phyloP scores from a whole-genome alignment of 2,329 filamentous ascomycete genomes.

The Fusarium abutilonis region DNA sequence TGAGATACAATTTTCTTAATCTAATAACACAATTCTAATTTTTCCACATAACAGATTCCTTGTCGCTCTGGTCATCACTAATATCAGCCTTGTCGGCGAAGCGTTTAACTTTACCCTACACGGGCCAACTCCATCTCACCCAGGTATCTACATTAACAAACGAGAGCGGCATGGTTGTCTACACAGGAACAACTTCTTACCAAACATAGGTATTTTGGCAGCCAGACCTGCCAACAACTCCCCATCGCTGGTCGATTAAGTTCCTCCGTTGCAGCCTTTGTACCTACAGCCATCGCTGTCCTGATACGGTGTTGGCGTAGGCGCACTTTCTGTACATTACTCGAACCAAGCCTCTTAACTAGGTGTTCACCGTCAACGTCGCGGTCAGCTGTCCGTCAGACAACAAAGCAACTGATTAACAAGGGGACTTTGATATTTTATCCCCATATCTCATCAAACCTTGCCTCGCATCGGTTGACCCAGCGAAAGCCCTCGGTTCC shows the following conservation, averaged over 20 bases:
- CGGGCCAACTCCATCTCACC: not conserved
- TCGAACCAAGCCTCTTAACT: conserved; percentile 20
- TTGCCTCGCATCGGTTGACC: conserved; percentile 43
- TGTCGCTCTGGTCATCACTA: conserved; percentile 1
- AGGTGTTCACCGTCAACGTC: not conserved
- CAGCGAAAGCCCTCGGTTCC: conserved; percentile 44
- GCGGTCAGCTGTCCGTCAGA: conserved; percentile 18
- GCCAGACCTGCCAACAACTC: not conserved
- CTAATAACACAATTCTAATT: not conserved
- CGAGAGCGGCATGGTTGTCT: not conserved
- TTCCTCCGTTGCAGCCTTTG: conserved; percentile 17
- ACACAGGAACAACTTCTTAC: not conserved
- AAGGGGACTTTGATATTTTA: conserved; percentile 8
- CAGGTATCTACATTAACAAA: not conserved
- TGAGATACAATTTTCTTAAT: not conserved
- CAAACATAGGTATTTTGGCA: not conserved
- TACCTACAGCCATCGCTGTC: conserved; percentile 11
- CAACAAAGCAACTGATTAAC: conserved; percentile 10
- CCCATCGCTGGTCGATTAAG: conserved; percentile 21
- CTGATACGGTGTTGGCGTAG: conserved; percentile 13
- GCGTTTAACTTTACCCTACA: conserved; percentile 27
- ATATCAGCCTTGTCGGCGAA: not conserved
- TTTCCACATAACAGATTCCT: not conserved
- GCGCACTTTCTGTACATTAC: not conserved
- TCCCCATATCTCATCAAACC: conserved; percentile 39